Percentiles rank a stretch among this genome's conserved stretches.
These are phyloP conservation scores for Lepidopterella palustris DNA, from an alignment of 495 filamentous ascomycete genomes.

Conservation along the genomic window DNA sequence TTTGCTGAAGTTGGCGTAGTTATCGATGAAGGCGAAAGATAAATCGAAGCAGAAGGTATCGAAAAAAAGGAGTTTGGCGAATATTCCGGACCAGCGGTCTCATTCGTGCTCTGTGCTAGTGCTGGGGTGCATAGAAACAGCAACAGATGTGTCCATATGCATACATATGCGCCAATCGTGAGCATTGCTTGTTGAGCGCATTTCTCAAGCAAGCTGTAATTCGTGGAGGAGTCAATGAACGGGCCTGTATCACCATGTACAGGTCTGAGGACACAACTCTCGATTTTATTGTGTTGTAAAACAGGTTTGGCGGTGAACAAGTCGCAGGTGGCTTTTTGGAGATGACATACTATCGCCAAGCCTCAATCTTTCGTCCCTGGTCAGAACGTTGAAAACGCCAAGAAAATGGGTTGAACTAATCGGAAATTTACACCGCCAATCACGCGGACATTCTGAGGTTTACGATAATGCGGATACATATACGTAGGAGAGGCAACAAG, in stretches of 20 bases:
- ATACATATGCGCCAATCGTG: slow-evolving; percentile 27
- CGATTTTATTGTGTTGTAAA: no score
- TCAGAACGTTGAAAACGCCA: no score
- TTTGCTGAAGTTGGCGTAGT: slow-evolving; percentile 2
- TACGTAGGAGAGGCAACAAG: no score
- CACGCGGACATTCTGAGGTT: no score
- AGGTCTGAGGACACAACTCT: no score
- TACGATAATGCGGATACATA: no score
- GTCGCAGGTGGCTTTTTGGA: no score
- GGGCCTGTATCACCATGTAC: not conserved
- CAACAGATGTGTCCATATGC: slow-evolving; percentile 20
- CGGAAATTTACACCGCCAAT: no score
- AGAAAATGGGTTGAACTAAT: no score
- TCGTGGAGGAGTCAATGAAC: slow-evolving; percentile 1
- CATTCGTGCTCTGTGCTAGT: slow-evolving; percentile 21
- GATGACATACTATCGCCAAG: no score
- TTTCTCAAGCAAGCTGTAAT: slow-evolving; percentile 20
- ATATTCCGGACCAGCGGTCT: slow-evolving; percentile 3
- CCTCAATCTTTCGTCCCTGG: no score
- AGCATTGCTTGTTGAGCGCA: slow-evolving; percentile 30
- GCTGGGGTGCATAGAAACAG: slow-evolving; percentile 19
- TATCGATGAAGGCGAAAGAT: not conserved
- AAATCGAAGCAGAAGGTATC: not conserved
- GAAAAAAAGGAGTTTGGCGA: not conserved
- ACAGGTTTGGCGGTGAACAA: no score